Evolutionary conservation across 179 eudicot species (phyloP).

Genomic region (Pouteria campechiana): DNA sequence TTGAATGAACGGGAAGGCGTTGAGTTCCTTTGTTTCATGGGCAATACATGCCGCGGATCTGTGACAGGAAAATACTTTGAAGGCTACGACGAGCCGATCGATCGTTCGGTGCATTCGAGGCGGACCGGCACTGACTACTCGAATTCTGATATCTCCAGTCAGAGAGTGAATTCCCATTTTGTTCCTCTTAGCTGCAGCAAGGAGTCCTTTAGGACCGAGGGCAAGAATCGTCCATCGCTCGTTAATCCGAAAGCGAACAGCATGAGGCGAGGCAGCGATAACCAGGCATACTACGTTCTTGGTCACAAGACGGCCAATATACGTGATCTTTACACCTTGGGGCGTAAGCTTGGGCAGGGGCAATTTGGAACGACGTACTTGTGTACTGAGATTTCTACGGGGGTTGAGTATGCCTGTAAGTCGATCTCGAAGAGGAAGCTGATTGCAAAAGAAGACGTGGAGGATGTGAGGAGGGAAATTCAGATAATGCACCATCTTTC

Average conservation of each 20-base stretch:
- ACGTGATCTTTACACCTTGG: slow-evolving; percentile 18
- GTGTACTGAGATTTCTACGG: slow-evolving; percentile 19
- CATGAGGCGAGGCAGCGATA: slow-evolving; percentile 12
- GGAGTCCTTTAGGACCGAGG: slow-evolving; percentile 39
- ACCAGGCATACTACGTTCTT: slow-evolving; percentile 13
- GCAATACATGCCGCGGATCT: slow-evolving; percentile 92
- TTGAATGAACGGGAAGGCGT: slow-evolving; percentile 7
- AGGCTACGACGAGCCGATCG: slow-evolving; percentile 51
- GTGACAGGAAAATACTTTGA: slow-evolving; percentile 34
- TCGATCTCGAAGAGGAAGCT: slow-evolving; percentile 19
- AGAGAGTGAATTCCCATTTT: slow-evolving; percentile 35
- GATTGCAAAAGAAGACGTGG: slow-evolving; percentile 18
- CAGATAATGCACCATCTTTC: slow-evolving; percentile 22
- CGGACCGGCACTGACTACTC: slow-evolving; percentile 21
- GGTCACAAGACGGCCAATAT: slow-evolving; percentile 20
- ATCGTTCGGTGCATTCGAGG: slow-evolving; percentile 33
- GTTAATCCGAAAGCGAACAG: slow-evolving; percentile 8
- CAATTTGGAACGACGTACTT: slow-evolving; percentile 20
- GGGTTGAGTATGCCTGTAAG: slow-evolving; percentile 17
- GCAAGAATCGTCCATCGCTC: slow-evolving; percentile 8
- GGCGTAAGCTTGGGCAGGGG: slow-evolving; percentile 21
- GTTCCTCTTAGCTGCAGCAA: slow-evolving; percentile 27
- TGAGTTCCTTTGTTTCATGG: slow-evolving; percentile 54
- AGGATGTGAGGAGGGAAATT: slow-evolving; percentile 28
- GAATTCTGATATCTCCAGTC: slow-evolving; percentile 28